Conservation (phyloP, 192 early-diverging fungal genomes). For the Backusella liffmaniae region DNA sequence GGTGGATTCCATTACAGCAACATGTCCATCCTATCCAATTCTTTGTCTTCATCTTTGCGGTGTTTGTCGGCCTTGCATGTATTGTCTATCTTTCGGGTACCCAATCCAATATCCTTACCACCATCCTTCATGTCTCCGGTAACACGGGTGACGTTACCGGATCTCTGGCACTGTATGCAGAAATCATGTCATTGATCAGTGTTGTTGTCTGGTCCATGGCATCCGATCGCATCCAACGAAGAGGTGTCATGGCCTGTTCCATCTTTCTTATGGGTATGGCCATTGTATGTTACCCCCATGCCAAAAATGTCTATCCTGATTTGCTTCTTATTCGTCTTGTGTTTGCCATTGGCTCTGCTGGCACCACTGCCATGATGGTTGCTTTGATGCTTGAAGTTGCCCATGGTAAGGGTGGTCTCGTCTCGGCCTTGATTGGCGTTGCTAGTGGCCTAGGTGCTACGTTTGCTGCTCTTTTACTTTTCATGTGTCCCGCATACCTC, state of each 20-base stretch:
- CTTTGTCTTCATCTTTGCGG: conserved; percentile 29
- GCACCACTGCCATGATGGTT: conserved; percentile 64
- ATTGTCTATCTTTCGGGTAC: conserved; percentile 41
- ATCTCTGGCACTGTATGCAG: conserved; percentile 60
- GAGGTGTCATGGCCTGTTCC: conserved; percentile 50
- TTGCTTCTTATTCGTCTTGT: conserved; percentile 59
- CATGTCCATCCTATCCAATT: conserved; percentile 28
- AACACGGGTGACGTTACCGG: conserved; percentile 47
- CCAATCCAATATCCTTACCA: conserved; percentile 40
- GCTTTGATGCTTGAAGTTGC: conserved; percentile 56
- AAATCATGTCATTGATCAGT: conserved; percentile 51
- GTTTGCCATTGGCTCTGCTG: conserved; percentile 69
- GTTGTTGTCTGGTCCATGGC: conserved; percentile 54
- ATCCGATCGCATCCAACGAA: conserved; percentile 59
- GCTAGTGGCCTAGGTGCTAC: conserved; percentile 62
- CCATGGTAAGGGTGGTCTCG: conserved; percentile 41
- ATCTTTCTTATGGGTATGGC: conserved; percentile 54
- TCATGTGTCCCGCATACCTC: conserved; percentile 37
- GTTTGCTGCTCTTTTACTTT: conserved; percentile 44
- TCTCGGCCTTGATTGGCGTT: conserved; percentile 60
- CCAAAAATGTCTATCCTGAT: conserved; percentile 54
- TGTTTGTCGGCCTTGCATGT: conserved; percentile 29
- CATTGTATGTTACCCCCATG: conserved; percentile 49
- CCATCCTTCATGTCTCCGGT: conserved; percentile 22
- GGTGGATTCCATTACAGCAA: conserved; percentile 28